These are phyloP conservation scores for Vigna angularis DNA, from an alignment of 306 rosid species.

Conservation along the genomic window DNA sequence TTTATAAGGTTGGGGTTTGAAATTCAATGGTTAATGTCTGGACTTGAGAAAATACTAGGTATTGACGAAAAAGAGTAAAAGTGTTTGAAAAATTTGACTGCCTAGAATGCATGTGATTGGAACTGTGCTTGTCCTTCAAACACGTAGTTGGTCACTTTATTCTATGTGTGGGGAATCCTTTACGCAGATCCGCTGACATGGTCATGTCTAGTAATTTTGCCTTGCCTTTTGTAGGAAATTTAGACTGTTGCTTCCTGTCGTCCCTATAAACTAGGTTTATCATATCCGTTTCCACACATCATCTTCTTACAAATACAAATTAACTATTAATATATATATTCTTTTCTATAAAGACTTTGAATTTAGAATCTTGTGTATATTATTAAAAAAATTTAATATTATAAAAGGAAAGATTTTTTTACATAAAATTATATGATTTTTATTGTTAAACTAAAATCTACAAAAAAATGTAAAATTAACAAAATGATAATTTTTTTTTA, in stretches of 20 bases:
- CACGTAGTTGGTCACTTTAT: constrained; percentile 25
- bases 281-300: too few relatives aligned
- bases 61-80: constrained; percentile 42
- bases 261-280: neutral
- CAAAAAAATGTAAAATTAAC: too few relatives aligned
- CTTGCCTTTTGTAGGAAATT: constrained; percentile 33
- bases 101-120: neutral
- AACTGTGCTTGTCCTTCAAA: constrained; percentile 48
- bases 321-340: too few relatives aligned
- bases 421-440: too few relatives aligned
- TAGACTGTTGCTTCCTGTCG: constrained; percentile 23
- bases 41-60: constrained; percentile 40
- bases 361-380: too few relatives aligned
- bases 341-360: too few relatives aligned
- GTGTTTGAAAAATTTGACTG: constrained; percentile 45
- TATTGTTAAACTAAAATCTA: too few relatives aligned
- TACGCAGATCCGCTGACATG: constrained; percentile 34
- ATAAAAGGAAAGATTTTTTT: too few relatives aligned
- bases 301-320: too few relatives aligned
- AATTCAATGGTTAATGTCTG: constrained; percentile 39
- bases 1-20: constrained; percentile 24
- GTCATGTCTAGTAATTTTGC: constrained; percentile 36
- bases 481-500: too few relatives aligned
- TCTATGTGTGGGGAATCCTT: neutral
- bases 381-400: too few relatives aligned